Conservation (phyloP, 1,284 basidiomycete genomes). For the Boletellus deceptivus region DNA sequence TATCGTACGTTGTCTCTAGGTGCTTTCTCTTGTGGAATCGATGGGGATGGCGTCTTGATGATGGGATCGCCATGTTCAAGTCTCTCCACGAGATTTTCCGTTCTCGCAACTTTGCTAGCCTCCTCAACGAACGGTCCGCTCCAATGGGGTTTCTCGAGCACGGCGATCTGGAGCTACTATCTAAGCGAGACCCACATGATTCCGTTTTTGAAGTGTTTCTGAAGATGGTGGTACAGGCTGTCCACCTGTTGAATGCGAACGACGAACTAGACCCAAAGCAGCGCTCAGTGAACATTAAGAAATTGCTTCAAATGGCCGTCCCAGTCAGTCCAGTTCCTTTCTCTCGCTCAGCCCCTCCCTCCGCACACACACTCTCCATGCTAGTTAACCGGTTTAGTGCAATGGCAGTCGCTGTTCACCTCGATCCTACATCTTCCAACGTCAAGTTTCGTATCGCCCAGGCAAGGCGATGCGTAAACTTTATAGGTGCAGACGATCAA, state of each 20-base stretch:
- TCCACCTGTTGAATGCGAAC: slow-evolving; percentile 32
- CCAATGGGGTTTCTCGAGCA: slow-evolving; percentile 78
- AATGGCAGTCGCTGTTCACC: slow-evolving; percentile 73
- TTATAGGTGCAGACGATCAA: slow-evolving; percentile 65
- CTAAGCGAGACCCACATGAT: slow-evolving; percentile 54
- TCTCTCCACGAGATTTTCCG: slow-evolving; percentile 78
- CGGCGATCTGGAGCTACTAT: slow-evolving; percentile 56
- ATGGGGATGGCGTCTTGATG: slow-evolving; percentile 76
- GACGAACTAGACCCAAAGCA: slow-evolving; percentile 35
- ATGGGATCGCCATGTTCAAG: slow-evolving; percentile 60
- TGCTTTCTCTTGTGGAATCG: slow-evolving; percentile 68
- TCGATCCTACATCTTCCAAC: slow-evolving; percentile 57
- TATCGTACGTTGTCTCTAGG: slow-evolving; percentile 70
- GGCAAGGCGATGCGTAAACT: slow-evolving; percentile 68
- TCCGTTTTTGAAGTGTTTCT: slow-evolving; percentile 81
- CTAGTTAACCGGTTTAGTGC: slow-evolving; percentile 86
- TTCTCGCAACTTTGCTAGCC: slow-evolving; percentile 75
- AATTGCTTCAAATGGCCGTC: slow-evolving; percentile 76
- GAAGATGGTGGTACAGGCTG: slow-evolving; percentile 68
- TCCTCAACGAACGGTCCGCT: slow-evolving; percentile 71
- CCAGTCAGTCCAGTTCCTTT: slow-evolving; percentile 74
- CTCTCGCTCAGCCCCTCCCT: slow-evolving; percentile 53
- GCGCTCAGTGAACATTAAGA: slow-evolving; percentile 53
- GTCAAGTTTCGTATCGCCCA: slow-evolving; percentile 56
- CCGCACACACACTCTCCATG: slow-evolving; percentile 66